These are phyloP conservation scores for Curvularia lunata DNA, from an alignment of 2,329 filamentous ascomycete species.

Conservation along the genomic window DNA sequence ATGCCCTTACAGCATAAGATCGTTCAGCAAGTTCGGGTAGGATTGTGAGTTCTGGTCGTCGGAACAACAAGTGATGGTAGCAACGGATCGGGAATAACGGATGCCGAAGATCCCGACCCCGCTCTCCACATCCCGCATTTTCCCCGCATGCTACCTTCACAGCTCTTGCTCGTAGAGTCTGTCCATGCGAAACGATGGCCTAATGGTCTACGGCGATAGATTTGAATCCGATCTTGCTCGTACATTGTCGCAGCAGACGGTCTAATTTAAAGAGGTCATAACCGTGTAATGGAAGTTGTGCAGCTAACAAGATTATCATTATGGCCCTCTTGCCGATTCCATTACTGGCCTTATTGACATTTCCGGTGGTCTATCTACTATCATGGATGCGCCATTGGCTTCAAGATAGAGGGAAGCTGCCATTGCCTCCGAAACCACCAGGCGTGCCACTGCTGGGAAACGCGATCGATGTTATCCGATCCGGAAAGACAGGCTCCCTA, in stretches of 20 bases:
- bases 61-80: background rate
- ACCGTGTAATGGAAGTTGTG: too few species aligned
- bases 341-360: too few species aligned
- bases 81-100: background rate
- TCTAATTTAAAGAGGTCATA: too few species aligned
- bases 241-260: too few species aligned
- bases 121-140: background rate
- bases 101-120: background rate
- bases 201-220: background rate
- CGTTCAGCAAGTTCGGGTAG: background rate
- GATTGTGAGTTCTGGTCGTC: background rate
- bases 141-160: background rate
- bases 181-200: background rate
- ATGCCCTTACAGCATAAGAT: background rate
- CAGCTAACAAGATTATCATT: too few species aligned
- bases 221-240: too few species aligned
- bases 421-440: constrained; percentile 8
- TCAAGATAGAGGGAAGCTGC: constrained; percentile 5
- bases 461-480: constrained; percentile 7
- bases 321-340: too few species aligned
- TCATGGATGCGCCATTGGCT: background rate
- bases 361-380: background rate
- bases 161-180: background rate
- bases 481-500: background rate
- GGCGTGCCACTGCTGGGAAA: constrained; percentile 14